Evolutionary conservation across 2,329 filamentous ascomycete genomes (phyloP).

Genomic region (Pseudocercospora eumusae): DNA sequence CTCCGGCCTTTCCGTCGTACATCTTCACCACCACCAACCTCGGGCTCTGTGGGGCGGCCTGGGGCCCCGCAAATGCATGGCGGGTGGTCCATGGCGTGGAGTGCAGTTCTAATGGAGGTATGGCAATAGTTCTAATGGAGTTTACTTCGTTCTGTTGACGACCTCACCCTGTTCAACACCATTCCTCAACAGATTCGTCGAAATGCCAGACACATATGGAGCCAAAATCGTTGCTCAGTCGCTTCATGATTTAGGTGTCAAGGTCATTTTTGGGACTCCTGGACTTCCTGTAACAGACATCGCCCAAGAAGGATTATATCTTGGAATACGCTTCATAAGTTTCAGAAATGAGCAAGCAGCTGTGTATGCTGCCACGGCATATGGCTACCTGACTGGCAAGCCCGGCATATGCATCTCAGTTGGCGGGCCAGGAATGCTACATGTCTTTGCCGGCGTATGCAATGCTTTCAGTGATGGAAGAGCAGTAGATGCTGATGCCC

Average conservation of each 20-base stretch:
- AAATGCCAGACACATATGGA: conserved; percentile 34
- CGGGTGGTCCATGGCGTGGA: neutral
- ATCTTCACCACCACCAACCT: conserved; percentile 11
- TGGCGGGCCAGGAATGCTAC: conserved; percentile 60
- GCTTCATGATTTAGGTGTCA: conserved; percentile 52
- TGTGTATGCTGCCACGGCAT: conserved; percentile 59
- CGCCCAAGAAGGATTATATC: conserved; percentile 57
- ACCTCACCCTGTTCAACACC: neutral
- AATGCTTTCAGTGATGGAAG: neutral
- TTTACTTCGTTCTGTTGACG: neutral
- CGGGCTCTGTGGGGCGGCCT: conserved; percentile 8
- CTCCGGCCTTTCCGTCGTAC: neutral
- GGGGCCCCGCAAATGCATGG: neutral
- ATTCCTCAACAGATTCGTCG: neutral
- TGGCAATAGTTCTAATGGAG: conserved; percentile 2
- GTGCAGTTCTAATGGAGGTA: too few species aligned
- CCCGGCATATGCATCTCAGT: conserved; percentile 62
- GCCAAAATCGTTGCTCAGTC: conserved; percentile 53
- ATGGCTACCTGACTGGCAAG: conserved; percentile 59
- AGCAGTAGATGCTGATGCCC: neutral
- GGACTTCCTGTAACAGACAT: conserved; percentile 60
- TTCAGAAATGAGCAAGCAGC: conserved; percentile 63
- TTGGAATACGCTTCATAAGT: conserved; percentile 60
- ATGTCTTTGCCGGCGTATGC: conserved; percentile 59
- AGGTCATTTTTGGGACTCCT: conserved; percentile 56